These are phyloP conservation scores for Lentinus brumalis DNA, from an alignment of 768 basidiomycete genomes.

Conservation along the genomic window DNA sequence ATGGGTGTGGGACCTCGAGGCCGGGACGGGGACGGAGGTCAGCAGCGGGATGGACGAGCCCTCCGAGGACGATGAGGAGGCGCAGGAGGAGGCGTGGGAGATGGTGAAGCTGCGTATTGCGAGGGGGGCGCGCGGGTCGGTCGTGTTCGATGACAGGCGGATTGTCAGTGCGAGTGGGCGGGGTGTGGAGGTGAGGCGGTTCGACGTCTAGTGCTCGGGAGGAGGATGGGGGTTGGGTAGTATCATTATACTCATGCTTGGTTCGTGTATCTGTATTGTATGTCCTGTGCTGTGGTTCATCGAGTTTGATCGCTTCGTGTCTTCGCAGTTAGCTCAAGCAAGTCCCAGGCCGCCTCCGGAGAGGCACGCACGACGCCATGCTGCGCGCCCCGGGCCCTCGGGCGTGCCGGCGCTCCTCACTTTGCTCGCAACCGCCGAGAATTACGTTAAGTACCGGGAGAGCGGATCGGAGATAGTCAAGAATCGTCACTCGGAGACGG, in stretches of 20 bases:
- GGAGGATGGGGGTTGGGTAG: not conserved
- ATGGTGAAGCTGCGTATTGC: constrained; percentile 43
- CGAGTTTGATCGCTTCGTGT: too few species aligned
- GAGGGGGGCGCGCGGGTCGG: constrained; percentile 40
- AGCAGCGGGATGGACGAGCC: constrained; percentile 1
- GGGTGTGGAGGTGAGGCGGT: constrained; percentile 52
- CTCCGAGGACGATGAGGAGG: constrained; percentile 1
- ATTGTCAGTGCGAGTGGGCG: constrained; percentile 51
- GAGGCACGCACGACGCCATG: too few species aligned
- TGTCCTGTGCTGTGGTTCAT: not conserved
- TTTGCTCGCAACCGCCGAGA: too few species aligned
- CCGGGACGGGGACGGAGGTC: constrained; percentile 39
- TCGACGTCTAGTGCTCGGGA: constrained; percentile 52
- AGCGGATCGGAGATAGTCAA: too few species aligned
- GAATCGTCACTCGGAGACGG: too few species aligned
- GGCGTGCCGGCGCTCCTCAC: too few species aligned
- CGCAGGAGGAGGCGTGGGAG: constrained; percentile 14
- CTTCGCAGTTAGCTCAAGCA: too few species aligned
- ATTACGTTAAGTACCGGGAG: too few species aligned
- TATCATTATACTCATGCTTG: not conserved
- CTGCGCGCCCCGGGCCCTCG: too few species aligned
- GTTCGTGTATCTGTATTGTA: not conserved
- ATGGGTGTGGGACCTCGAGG: constrained; percentile 88
- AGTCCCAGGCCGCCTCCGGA: too few species aligned
- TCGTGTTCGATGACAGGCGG: constrained; percentile 75